Conservation (phyloP, 202 grass and related monocot genomes). For the Tripidium arundinaceum region DNA sequence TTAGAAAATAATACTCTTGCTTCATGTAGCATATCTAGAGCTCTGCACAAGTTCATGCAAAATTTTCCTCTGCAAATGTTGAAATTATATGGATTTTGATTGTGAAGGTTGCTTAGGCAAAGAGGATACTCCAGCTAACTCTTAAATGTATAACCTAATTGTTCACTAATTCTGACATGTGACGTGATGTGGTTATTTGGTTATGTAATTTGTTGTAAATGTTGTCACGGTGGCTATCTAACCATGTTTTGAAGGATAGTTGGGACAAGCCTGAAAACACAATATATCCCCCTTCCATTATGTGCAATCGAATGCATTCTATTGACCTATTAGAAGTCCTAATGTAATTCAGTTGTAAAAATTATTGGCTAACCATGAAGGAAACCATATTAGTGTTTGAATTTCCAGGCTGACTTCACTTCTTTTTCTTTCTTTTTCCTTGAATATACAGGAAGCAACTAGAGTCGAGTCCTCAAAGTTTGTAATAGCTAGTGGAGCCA, state of each 20-base stretch:
- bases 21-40: not conserved
- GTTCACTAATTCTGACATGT: not conserved
- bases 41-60: not conserved
- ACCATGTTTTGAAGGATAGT: not conserved
- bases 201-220: not conserved
- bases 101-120: not conserved
- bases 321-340: conserved; percentile 13
- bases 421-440: not conserved
- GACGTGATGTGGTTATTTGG: not conserved
- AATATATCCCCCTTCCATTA: not conserved
- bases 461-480: conserved; percentile 77
- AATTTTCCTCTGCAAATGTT: not conserved
- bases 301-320: not conserved
- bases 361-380: conserved; percentile 2
- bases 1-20: not conserved
- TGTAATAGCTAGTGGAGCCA: conserved; percentile 83
- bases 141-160: not conserved
- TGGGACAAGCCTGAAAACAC: not conserved
- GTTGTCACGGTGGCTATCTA: not conserved
- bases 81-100: not conserved
- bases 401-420: not conserved
- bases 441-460: conserved; percentile 69
- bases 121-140: not conserved
- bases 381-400: conserved; percentile 8
- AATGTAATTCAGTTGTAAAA: not conserved